Conservation (phyloP, 2,329 filamentous ascomycete species). For the Penicillium hordei region DNA sequence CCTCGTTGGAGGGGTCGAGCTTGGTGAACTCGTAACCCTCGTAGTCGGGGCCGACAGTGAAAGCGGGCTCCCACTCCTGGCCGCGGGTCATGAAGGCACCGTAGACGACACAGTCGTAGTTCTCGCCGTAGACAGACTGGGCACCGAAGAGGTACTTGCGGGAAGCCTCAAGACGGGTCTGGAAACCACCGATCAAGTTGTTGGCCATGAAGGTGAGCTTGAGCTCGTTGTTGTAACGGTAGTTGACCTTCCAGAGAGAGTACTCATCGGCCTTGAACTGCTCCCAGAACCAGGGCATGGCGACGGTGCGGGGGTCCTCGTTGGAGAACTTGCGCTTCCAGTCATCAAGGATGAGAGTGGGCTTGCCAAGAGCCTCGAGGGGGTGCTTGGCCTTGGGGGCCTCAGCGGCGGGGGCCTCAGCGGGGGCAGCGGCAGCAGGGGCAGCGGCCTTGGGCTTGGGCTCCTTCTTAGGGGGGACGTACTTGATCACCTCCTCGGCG, state of each 20-base stretch:
- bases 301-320: slow-evolving; percentile 75
- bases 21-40: slow-evolving; percentile 97
- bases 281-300: slow-evolving; percentile 98
- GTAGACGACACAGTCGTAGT: slow-evolving; percentile 86
- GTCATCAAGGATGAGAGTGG: slow-evolving; percentile 85
- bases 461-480: slow-evolving; percentile 71
- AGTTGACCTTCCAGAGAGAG: slow-evolving; percentile 90
- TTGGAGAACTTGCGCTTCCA: slow-evolving; percentile 99
- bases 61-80: slow-evolving; percentile 72
- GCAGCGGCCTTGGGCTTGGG: slow-evolving; percentile 61
- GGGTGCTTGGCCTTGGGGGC: slow-evolving; percentile 95
- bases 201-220: slow-evolving; percentile 98
- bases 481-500: slow-evolving; percentile 76
- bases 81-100: slow-evolving; percentile 95
- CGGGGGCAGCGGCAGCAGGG: slow-evolving; percentile 52
- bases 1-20: slow-evolving; percentile 83
- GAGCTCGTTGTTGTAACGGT: slow-evolving; percentile 99
- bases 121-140: slow-evolving; percentile 82
- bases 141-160: slow-evolving; percentile 97
- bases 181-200: slow-evolving; percentile 98
- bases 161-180: slow-evolving; percentile 91
- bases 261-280: slow-evolving; percentile 92
- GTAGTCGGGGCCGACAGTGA: slow-evolving; percentile 94
- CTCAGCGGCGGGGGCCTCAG: slow-evolving; percentile 56
- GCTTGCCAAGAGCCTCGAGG: slow-evolving; percentile 76